Percentiles rank a stretch among this genome's conserved stretches.
These are phyloP conservation scores for Aspergillus phoenicis DNA, from an alignment of 2,329 filamentous ascomycete species.

Conservation along the genomic window DNA sequence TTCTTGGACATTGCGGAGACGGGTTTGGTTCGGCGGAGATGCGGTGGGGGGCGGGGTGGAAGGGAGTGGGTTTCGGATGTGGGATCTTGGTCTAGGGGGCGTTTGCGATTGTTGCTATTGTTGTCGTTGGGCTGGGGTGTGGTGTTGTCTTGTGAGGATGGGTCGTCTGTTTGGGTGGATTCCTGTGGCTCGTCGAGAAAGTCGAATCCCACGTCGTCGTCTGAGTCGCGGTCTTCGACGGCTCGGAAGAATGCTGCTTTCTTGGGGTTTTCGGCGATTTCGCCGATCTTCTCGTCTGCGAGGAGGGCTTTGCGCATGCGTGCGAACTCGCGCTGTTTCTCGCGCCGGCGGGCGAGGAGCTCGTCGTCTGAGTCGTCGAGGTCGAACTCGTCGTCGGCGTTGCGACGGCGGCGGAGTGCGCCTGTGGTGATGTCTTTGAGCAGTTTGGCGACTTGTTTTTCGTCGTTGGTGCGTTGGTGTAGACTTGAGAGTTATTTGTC, in stretches of 20 bases:
- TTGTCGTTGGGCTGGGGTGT: conserved; percentile 24
- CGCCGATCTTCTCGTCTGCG: conserved; percentile 84
- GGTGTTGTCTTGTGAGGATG: conserved; percentile 30
- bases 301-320: conserved; percentile 89
- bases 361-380: conserved; percentile 91
- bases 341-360: conserved; percentile 69
- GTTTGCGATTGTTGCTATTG: conserved; percentile 42
- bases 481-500: conserved; percentile 57
- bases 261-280: conserved; percentile 85
- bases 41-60: conserved; percentile 55
- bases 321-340: conserved; percentile 84
- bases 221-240: conserved; percentile 78
- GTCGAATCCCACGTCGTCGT: conserved; percentile 68
- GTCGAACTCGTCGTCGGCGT: conserved; percentile 72
- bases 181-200: conserved; percentile 59
- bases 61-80: conserved; percentile 42
- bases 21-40: conserved; percentile 60
- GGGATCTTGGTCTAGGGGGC: conserved; percentile 40
- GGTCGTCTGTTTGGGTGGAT: conserved; percentile 42
- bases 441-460: conserved; percentile 85
- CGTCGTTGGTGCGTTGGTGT: conserved; percentile 76
- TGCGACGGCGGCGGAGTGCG: conserved; percentile 77
- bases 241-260: conserved; percentile 87
- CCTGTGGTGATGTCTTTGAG: conserved; percentile 92
- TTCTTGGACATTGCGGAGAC: conserved; percentile 60